Evolutionary conservation across 495 filamentous ascomycete genomes (phyloP).

Genomic region (Podospora fimiseda): DNA sequence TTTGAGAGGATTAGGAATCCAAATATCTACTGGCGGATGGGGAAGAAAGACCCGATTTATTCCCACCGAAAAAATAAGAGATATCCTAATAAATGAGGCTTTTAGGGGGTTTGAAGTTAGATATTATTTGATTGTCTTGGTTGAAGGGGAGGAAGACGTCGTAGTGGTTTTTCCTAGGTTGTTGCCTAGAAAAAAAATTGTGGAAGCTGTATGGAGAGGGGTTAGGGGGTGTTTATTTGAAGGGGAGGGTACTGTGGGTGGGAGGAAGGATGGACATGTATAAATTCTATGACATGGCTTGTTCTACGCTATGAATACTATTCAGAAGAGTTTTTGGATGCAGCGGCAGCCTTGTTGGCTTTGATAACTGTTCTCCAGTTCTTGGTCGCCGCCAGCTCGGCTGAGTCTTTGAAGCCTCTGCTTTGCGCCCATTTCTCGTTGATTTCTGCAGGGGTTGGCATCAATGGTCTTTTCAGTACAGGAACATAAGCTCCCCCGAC

Average conservation of each 20-base stretch:
- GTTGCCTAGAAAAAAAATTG: slow-evolving; percentile 58
- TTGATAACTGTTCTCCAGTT: slow-evolving; percentile 30
- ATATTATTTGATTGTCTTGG: slow-evolving; percentile 84
- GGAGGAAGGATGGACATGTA: slow-evolving; percentile 1
- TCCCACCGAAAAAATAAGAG: slow-evolving; percentile 81
- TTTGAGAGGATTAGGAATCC: slow-evolving; percentile 83
- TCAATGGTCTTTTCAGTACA: slow-evolving; percentile 56
- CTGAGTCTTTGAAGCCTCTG: slow-evolving; percentile 52
- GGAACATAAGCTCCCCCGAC: slow-evolving; percentile 63
- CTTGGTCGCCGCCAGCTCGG: slow-evolving; percentile 36
- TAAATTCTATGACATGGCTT: not conserved
- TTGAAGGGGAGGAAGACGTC: slow-evolving; percentile 81
- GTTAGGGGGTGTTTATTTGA: slow-evolving; percentile 72
- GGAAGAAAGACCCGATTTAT: slow-evolving; percentile 72
- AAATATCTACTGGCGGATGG: slow-evolving; percentile 49
- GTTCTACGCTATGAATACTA: slow-evolving; percentile 7
- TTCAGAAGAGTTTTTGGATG: slow-evolving; percentile 15
- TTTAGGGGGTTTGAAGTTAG: slow-evolving; percentile 88
- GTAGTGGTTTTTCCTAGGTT: slow-evolving; percentile 90
- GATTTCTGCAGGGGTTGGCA: slow-evolving; percentile 59
- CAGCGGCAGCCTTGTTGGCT: slow-evolving; percentile 19
- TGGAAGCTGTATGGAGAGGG: slow-evolving; percentile 85
- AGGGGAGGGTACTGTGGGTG: slow-evolving; percentile 27
- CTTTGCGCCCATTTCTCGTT: slow-evolving; percentile 71
- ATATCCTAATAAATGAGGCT: slow-evolving; percentile 92